phyloP scores from a whole-genome alignment of 768 basidiomycete genomes.

The Xerocomus potaroensis region DNA sequence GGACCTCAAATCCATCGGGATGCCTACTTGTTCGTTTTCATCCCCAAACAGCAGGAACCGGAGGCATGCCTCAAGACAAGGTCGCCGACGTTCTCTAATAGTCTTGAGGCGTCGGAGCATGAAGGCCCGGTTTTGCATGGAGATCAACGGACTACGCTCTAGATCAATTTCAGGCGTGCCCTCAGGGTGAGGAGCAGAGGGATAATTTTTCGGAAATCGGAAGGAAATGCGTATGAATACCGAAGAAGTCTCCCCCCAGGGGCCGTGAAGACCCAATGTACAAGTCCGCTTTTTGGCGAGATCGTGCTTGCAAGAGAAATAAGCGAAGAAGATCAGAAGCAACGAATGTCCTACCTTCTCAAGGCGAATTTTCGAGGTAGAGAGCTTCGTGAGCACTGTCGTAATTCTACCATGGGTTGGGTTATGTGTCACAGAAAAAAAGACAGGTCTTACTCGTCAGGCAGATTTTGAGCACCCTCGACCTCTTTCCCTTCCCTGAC shows the following conservation, averaged over 20 bases:
- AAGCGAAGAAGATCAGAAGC: conserved; percentile 3
- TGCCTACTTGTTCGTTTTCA: conserved; percentile 49
- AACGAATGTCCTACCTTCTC: conserved; percentile 60
- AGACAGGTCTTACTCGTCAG: conserved; percentile 59
- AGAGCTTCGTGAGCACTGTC: conserved; percentile 61
- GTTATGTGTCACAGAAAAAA: neutral
- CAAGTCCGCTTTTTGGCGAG: conserved; percentile 71
- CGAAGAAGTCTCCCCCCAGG: conserved; percentile 84
- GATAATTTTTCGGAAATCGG: conserved; percentile 83
- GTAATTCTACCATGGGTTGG: conserved; percentile 52
- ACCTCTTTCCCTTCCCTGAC: conserved; percentile 29
- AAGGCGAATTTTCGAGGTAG: conserved; percentile 69
- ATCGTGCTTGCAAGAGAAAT: conserved; percentile 49
- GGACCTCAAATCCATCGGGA: conserved; percentile 41
- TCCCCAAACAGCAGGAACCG: conserved; percentile 73
- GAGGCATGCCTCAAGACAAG: conserved; percentile 81
- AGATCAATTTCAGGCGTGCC: conserved; percentile 75
- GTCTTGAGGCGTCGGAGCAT: conserved; percentile 73
- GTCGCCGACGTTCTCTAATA: conserved; percentile 68
- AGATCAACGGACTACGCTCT: conserved; percentile 78
- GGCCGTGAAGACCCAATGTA: conserved; percentile 82
- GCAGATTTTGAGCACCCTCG: conserved; percentile 48
- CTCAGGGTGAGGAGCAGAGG: conserved; percentile 54
- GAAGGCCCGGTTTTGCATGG: conserved; percentile 69
- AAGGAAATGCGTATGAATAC: conserved; percentile 88